phyloP scores from a whole-genome alignment of 768 basidiomycete genomes.

The Gyrodon lividus region DNA sequence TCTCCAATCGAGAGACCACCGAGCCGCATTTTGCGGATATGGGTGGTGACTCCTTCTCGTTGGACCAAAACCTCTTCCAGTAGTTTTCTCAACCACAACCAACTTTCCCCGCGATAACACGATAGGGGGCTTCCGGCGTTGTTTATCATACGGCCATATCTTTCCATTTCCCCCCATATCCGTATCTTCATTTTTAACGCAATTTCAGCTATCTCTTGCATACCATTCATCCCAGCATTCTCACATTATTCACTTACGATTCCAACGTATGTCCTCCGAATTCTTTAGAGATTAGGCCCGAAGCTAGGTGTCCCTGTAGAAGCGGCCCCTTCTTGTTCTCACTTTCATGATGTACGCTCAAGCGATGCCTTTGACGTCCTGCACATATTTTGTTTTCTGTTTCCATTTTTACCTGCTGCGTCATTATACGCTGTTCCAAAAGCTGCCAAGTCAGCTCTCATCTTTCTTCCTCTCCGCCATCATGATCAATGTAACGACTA shows the following conservation, averaged over 20 bases:
- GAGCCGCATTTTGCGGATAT: slow-evolving; percentile 44
- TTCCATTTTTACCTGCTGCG: slow-evolving; percentile 6
- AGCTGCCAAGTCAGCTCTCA: slow-evolving; percentile 20
- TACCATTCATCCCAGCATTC: slow-evolving; percentile 28
- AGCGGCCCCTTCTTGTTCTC: slow-evolving; percentile 12
- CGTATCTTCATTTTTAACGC: slow-evolving; percentile 28
- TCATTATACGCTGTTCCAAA: slow-evolving; percentile 14
- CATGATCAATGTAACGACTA: slow-evolving; percentile 63
- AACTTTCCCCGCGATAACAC: slow-evolving; percentile 21
- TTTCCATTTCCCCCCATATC: slow-evolving; percentile 30
- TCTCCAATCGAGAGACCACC: slow-evolving; percentile 25
- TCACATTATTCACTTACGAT: slow-evolving; percentile 18
- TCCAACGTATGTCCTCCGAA: slow-evolving; percentile 22
- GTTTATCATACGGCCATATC: slow-evolving; percentile 29
- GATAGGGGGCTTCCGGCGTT: slow-evolving; percentile 23
- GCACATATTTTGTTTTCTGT: slow-evolving; percentile 13
- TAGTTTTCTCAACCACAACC: slow-evolving; percentile 32
- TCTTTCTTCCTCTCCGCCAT: slow-evolving; percentile 23
- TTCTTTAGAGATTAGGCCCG: slow-evolving; percentile 14
- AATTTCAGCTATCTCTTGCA: slow-evolving; percentile 36
- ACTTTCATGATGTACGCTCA: slow-evolving; percentile 25
- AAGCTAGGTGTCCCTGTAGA: slow-evolving; percentile 14
- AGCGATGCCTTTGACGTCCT: slow-evolving; percentile 28
- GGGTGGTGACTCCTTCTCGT: slow-evolving; percentile 38
- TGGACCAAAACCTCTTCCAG: slow-evolving; percentile 48